Evolutionary conservation across 805 yeast genomes (phyloP).

Genomic region (Isabelozyma pseudorhagii): DNA sequence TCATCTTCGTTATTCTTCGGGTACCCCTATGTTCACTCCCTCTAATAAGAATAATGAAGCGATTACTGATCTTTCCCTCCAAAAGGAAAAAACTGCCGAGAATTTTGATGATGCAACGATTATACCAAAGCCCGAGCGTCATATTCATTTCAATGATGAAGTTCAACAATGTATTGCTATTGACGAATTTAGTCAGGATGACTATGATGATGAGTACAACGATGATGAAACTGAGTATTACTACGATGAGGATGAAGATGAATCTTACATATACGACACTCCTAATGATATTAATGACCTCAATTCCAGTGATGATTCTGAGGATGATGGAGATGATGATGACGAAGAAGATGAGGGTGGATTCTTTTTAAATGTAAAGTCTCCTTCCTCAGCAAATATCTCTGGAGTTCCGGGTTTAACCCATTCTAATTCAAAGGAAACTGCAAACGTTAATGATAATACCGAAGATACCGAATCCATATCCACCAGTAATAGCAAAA

Average conservation of each 20-base stretch:
- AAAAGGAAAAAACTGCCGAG: not conserved
- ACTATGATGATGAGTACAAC: slow-evolving; percentile 29
- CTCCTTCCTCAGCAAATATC: slow-evolving; percentile 31
- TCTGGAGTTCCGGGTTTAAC: slow-evolving; percentile 21
- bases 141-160: slow-evolving; percentile 88
- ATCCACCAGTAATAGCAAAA: slow-evolving; percentile 26
- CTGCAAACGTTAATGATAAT: slow-evolving; percentile 5
- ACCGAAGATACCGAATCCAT: slow-evolving; percentile 27
- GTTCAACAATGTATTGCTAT: slow-evolving; percentile 93
- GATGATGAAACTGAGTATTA: slow-evolving; percentile 28
- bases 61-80: not conserved
- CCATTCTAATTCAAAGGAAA: slow-evolving; percentile 11
- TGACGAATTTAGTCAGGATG: slow-evolving; percentile 30
- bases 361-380: slow-evolving; percentile 55
- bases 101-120: not conserved
- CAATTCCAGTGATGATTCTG: slow-evolving; percentile 13
- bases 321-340: slow-evolving; percentile 35
- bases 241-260: slow-evolving; percentile 15
- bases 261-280: slow-evolving; percentile 8
- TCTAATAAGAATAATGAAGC: not conserved
- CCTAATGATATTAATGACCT: slow-evolving; percentile 1
- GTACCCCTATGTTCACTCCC: not conserved
- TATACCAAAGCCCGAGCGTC: slow-evolving; percentile 46
- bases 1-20: not conserved
- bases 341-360: slow-evolving; percentile 67